These are phyloP conservation scores for Aurinia saxatilis DNA, from an alignment of 345 rosid genomes.

Conservation along the genomic window DNA sequence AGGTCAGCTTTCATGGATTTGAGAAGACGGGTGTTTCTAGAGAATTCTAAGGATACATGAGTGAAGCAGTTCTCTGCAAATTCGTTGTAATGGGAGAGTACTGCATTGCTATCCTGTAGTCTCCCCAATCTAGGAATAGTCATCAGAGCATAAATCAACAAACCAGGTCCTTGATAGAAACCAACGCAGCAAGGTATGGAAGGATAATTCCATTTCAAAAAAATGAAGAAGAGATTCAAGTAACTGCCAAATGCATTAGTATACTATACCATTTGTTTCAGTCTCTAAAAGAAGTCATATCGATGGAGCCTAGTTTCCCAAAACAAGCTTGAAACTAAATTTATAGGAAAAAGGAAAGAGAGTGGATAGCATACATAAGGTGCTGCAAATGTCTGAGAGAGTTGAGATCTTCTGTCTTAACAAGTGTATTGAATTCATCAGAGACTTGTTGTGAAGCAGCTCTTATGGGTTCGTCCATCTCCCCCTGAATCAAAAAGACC, in stretches of 20 bases:
- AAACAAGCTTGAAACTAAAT: no score
- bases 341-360: no score
- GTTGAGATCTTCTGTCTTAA: slow-evolving; percentile 43
- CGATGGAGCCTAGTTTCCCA: neutral
- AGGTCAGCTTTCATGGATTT: slow-evolving; percentile 84
- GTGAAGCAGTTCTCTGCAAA: slow-evolving; percentile 73
- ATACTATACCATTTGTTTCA: neutral
- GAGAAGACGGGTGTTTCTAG: slow-evolving; percentile 56
- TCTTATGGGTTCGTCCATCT: slow-evolving; percentile 41
- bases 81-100: slow-evolving; percentile 79
- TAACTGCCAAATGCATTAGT: neutral
- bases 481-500: neutral
- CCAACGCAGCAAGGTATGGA: neutral
- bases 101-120: slow-evolving; percentile 92
- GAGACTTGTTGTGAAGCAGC: slow-evolving; percentile 64
- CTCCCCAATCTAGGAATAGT: slow-evolving; percentile 69
- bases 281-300: neutral
- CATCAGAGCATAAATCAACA: neutral
- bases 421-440: slow-evolving; percentile 69
- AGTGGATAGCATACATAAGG: slow-evolving; percentile 56
- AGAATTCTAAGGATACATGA: slow-evolving; percentile 66
- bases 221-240: neutral
- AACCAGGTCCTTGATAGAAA: neutral
- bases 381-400: slow-evolving; percentile 69
- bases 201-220: neutral